Evolutionary conservation across 176 grass and related monocot genomes (phyloP), one percentile per base, ranked within the genome.

Genomic region (Oryza glumipatula): DNA sequence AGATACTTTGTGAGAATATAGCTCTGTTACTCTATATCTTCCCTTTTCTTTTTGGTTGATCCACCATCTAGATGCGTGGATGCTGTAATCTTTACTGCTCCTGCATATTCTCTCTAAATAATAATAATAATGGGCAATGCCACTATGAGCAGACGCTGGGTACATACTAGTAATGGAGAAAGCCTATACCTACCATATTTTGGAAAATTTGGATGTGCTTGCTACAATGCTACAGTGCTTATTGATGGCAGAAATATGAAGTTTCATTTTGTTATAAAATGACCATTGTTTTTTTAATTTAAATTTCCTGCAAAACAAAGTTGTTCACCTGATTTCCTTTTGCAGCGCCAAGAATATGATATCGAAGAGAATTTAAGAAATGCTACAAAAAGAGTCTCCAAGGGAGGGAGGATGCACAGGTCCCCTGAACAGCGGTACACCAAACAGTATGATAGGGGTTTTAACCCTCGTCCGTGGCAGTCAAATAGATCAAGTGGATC

Each of bases 271-370:
- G 47, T 67, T 88, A 52, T 45, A 51, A 64, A 48, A 46, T 48
- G 9, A 89, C 58, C 44, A 60, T n/a, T 85, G 82, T 48, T 5
- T 67, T 76, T 86, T 11, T 2, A 32, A 32, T 81, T 39, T 26
- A 63, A 32, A 36, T 9, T 64, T 61, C 48, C 28, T 61, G 52
- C 22, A 79, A 70, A 44, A 48, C 17, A 16, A 44, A 64, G 45
- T 79, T 70, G 63, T 79, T 83, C 79, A 66, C 6, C 41, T 75
- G 30, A 76, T 80, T 67, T 80, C 9, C 79, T 86, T 69, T 90
- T 91, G 70, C 86, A 99, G 97, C 94, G 94, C 10, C 81, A 91
- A 89, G 83, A 94, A 49, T 99, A 96, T 74, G 90, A 99, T 49
- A 82, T 58, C 2, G 97, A 94, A 64, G 97, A 99, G 84, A 90